Evolutionary conservation across 129 eudicot species (phyloP).

Genomic region (Dittrichia graveolens): DNA sequence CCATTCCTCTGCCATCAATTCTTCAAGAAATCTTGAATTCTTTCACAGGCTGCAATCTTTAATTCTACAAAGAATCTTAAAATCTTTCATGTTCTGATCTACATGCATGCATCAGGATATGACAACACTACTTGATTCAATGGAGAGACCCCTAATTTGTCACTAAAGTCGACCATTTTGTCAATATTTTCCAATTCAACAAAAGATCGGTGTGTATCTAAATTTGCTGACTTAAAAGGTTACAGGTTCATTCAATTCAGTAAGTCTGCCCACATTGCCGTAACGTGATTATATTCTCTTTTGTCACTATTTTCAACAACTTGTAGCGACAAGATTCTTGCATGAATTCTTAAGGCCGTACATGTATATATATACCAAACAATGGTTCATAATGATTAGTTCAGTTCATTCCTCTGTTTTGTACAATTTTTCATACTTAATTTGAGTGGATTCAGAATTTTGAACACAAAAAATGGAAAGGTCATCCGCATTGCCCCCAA

Average conservation of each 20-base stretch:
- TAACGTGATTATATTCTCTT: constrained; percentile 43
- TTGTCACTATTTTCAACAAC: constrained; percentile 34
- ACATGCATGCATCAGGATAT: constrained; percentile 21
- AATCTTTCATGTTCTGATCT: constrained; percentile 23
- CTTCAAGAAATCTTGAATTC: constrained; percentile 15
- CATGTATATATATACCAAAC: constrained; percentile 23
- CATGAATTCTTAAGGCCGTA: constrained; percentile 22
- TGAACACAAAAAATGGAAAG: constrained; percentile 27
- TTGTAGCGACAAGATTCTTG: constrained; percentile 24
- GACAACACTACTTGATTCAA: constrained; percentile 32
- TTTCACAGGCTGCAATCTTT: constrained; percentile 22
- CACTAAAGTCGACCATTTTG: constrained; percentile 24
- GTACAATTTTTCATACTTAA: background rate
- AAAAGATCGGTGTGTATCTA: constrained; percentile 22
- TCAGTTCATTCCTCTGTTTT: background rate
- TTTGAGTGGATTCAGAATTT: constrained; percentile 15
- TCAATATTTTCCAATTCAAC: constrained; percentile 28
- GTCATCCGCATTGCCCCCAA: constrained; percentile 31
- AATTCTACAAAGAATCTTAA: constrained; percentile 13
- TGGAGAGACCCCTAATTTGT: constrained; percentile 25
- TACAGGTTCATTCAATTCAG: constrained; percentile 40
- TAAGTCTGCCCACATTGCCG: constrained; percentile 47
- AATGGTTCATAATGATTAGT: constrained; percentile 3
- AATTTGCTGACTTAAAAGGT: constrained; percentile 39
- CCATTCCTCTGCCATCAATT: constrained; percentile 30